Base-by-base conservation (phyloP, 2,329 filamentous ascomycete species). In the Pyrenochaeta sp. region DNA sequence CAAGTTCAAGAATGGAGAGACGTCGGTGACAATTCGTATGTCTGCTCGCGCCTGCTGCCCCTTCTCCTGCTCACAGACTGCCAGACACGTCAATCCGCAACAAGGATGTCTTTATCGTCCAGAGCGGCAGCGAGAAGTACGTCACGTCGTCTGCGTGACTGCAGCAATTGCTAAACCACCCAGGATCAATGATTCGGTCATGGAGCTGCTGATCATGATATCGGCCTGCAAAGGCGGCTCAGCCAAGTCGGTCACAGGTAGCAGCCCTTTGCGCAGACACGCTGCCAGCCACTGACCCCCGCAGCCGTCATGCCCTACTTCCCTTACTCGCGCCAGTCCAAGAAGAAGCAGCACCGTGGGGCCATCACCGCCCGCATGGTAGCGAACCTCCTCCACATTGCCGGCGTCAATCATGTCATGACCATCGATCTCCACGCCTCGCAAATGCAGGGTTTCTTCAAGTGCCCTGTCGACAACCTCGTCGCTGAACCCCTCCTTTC, bases 361-460 rank as follows among this genome's bases (percentile, higher is more conserved):
- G 91, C 94, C 46, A 97, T 99, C 67, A 96, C 94, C 7, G 94
- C 94, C 41, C 87, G 93, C 58, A 96, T 99, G 91, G 83, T 99
- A 39, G 93, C 94, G 49, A 99, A 99, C 71, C 83, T 97, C 35
- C 85, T 99, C 58, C 84, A 89, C 48, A 89, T 99, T 44, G 94
- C 94, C 37, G 94, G 94, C 40, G 91, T 99, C 56, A 91, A 96
- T 74, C 94, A 99, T 77, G 89, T 99, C 71, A 92, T 99, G 63
- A 99, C 94, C 11, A 88, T 99, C 67, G 94, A 99, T 68, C 82
- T 99, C 20, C 94, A 99, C 76, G 83, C 84, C 64, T 76, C 80
- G n/a, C 94, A 97, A 77, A 97, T 97, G 90, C 94, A 99, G 75
- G 94, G 94, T 45, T 99, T 99, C 77, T 99, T 99, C 81, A 89